Evolutionary conservation across 257 asterid species (phyloP).

Genomic region (Capsicum baccatum): DNA sequence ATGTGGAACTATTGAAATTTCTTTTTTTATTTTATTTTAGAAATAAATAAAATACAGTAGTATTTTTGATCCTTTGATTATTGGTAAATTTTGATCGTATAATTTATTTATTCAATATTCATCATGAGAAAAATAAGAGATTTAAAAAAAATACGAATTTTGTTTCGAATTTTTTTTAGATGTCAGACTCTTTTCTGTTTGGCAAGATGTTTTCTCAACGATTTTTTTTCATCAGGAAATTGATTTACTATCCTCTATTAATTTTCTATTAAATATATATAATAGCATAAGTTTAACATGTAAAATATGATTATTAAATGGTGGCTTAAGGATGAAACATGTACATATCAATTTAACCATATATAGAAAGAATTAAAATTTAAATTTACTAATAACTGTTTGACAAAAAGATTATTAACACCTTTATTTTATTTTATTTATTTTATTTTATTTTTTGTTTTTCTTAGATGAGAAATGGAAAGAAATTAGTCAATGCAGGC

Average conservation of each 20-base stretch:
- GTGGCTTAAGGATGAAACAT: not conserved
- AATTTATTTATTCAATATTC: not conserved
- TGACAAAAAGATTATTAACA: not conserved
- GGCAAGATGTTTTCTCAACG: not conserved
- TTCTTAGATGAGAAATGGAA: slow-evolving; percentile 22
- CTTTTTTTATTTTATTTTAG: not conserved
- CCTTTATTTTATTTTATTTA: not conserved
- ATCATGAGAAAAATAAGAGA: not conserved
- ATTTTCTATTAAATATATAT: not conserved
- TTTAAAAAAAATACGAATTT: not conserved
- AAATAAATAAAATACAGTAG: not conserved
- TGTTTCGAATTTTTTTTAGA: not conserved
- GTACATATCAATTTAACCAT: no score
- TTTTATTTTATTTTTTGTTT: not conserved
- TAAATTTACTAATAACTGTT: no score
- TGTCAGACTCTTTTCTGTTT: not conserved
- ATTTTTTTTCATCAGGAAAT: not conserved
- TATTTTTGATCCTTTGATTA: not conserved
- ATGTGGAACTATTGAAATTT: not conserved
- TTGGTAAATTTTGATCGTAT: not conserved
- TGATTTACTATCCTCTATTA: not conserved
- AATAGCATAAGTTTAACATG: not conserved
- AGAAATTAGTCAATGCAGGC: slow-evolving; percentile 51
- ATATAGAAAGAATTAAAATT: no score
- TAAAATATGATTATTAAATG: not conserved